These are phyloP conservation scores for Fraxinus velutina DNA, from an alignment of 305 asterid species.

Conservation along the genomic window DNA sequence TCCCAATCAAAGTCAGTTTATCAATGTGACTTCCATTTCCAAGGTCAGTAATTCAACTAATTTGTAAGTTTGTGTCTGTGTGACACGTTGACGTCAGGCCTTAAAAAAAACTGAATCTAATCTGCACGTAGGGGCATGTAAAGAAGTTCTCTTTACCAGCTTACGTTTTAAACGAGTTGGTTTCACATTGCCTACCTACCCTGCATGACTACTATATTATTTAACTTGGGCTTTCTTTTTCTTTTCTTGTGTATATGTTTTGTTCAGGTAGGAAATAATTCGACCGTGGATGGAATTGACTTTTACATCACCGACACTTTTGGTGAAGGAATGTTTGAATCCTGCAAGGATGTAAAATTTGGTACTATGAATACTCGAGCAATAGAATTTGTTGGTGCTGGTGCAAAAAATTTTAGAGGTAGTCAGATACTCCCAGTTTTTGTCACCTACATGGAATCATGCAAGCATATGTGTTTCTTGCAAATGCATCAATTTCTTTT, in stretches of 20 bases:
- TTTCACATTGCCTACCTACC: background rate
- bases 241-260: background rate
- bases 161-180: background rate
- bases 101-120: background rate
- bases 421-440: background rate
- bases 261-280: slow-evolving; percentile 63
- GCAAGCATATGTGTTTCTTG: background rate
- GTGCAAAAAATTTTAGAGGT: slow-evolving; percentile 86
- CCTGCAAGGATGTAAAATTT: slow-evolving; percentile 96
- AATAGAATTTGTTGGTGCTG: slow-evolving; percentile 91
- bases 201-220: background rate
- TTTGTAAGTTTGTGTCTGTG: background rate
- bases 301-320: slow-evolving; percentile 64
- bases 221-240: background rate
- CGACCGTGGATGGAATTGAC: slow-evolving; percentile 76
- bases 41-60: slow-evolving; percentile 48
- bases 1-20: slow-evolving; percentile 93
- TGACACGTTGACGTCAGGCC: background rate
- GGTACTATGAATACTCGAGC: slow-evolving; percentile 96
- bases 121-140: background rate
- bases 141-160: background rate
- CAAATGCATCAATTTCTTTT: background rate
- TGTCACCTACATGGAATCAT: background rate
- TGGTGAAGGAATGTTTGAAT: slow-evolving; percentile 79
- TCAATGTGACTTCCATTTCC: slow-evolving; percentile 76